Percentiles rank a stretch among this genome's conserved stretches.
phyloP scores from a whole-genome alignment of 2,329 filamentous ascomycete genomes.

The Talaromyces sp. region DNA sequence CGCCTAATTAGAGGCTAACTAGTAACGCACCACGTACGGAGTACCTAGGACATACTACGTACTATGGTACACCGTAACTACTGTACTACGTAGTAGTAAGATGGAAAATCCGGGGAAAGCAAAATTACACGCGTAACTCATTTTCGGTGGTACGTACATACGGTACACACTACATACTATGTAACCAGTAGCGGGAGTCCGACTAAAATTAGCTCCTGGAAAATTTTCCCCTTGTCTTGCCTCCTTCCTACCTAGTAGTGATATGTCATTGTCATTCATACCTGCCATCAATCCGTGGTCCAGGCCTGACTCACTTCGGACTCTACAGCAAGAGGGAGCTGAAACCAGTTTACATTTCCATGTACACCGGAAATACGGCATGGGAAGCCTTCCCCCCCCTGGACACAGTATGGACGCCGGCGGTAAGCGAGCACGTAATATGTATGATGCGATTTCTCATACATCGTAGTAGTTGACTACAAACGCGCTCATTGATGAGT shows the following conservation, averaged over 20 bases:
- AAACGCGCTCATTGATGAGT: background rate
- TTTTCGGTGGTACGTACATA: background rate
- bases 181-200: background rate
- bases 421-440: slow-evolving; percentile 1
- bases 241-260: background rate
- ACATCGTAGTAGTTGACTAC: no score
- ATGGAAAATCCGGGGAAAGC: slow-evolving; percentile 7
- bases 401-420: background rate
- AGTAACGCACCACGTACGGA: background rate
- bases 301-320: background rate
- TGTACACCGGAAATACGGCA: background rate
- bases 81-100: no score
- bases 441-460: slow-evolving; percentile 1
- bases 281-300: background rate
- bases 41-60: no score
- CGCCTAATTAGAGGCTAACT: background rate
- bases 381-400: background rate
- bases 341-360: no score
- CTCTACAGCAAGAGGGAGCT: no score
- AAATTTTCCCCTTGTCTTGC: slow-evolving; percentile 6
- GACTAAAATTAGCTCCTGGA: background rate
- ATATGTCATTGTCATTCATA: background rate
- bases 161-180: no score
- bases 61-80: no score
- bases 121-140: background rate